Evolutionary conservation across 2,329 filamentous ascomycete species (phyloP).

Genomic region (Fonsecaea pedrosoi): DNA sequence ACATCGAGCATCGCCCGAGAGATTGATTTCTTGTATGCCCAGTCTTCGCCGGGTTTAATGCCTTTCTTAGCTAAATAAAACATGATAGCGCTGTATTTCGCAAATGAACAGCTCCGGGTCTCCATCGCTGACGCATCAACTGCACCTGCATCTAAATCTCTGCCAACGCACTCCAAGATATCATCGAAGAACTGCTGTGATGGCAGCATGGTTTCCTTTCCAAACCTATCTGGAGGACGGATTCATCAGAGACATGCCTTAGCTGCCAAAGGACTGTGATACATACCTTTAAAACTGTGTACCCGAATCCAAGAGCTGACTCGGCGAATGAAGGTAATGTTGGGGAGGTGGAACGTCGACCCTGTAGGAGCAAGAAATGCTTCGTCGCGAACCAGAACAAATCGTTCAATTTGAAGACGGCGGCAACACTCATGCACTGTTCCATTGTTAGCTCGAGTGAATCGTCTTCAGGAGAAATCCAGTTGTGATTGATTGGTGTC

Average conservation of each 20-base stretch:
- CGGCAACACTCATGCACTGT: background rate
- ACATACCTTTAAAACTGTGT: background rate
- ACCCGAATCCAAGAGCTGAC: background rate
- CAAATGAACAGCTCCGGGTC: background rate
- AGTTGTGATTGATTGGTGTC: background rate
- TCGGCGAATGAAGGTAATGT: background rate
- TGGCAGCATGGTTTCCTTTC: background rate
- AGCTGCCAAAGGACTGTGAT: background rate
- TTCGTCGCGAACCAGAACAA: background rate
- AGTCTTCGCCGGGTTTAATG: background rate
- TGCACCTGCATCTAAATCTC: background rate
- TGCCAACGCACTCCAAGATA: background rate
- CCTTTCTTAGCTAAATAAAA: background rate
- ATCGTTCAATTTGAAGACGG: background rate
- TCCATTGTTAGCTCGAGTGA: background rate
- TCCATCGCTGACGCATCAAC: background rate
- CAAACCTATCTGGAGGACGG: background rate
- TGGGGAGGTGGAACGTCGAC: background rate
- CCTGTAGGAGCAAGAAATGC: background rate
- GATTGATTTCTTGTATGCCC: background rate
- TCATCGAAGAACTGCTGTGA: background rate
- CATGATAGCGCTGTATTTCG: background rate
- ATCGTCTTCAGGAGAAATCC: background rate
- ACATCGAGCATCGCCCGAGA: background rate
- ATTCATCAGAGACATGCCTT: too few relatives aligned